Conservation (phyloP, 345 rosid genomes). For the Turritis glabra region DNA sequence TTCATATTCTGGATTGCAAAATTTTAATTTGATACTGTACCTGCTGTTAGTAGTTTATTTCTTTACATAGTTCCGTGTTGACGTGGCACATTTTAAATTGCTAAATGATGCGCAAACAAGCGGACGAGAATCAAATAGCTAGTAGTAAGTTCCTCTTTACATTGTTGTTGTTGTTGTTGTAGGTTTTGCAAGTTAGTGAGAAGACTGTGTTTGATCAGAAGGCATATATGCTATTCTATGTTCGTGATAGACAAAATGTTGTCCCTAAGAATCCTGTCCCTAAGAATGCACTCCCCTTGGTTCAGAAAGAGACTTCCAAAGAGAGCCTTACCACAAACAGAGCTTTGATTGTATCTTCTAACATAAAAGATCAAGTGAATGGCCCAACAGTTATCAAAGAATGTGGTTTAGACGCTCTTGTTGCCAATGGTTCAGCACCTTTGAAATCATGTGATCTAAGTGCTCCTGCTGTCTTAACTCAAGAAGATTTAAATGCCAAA, state of each 20-base stretch:
- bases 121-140: neutral
- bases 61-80: constrained; percentile 1
- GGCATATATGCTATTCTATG: constrained; percentile 98
- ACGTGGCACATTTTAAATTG: neutral
- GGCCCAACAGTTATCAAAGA: constrained; percentile 37
- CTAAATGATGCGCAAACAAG: neutral
- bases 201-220: constrained; percentile 76
- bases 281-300: constrained; percentile 46
- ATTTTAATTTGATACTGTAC: constrained; percentile 20
- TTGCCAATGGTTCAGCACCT: constrained; percentile 31
- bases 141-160: constrained; percentile 7
- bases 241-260: constrained; percentile 68
- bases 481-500: constrained; percentile 35
- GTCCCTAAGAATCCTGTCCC: constrained; percentile 49
- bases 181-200: constrained; percentile 87
- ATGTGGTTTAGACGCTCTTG: constrained; percentile 30
- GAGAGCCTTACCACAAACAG: constrained; percentile 41
- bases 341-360: constrained; percentile 41
- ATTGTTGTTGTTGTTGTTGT: constrained; percentile 36
- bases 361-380: constrained; percentile 32
- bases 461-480: constrained; percentile 35
- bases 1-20: constrained; percentile 21
- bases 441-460: constrained; percentile 23
- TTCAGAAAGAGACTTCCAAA: constrained; percentile 49
- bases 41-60: neutral